These are phyloP conservation scores for Nosema muscidifuracis DNA, from an alignment of 371 early-diverging fungal species.

Conservation along the genomic window DNA sequence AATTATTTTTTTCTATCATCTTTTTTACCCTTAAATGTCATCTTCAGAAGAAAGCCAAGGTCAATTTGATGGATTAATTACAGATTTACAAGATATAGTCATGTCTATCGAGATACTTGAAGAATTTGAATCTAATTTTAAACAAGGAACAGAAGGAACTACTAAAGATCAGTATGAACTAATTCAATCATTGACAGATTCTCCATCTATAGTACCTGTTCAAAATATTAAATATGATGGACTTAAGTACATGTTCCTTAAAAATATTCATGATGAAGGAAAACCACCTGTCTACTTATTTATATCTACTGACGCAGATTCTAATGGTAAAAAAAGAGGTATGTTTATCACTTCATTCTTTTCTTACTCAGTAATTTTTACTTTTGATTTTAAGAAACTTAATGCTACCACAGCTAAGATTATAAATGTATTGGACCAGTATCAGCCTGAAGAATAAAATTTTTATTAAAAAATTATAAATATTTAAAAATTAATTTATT, in stretches of 20 bases:
- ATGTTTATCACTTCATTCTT: conserved; percentile 25
- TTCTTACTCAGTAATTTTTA: conserved; percentile 2
- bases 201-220: not conserved
- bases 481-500: too few species aligned
- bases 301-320: conserved; percentile 14
- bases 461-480: too few species aligned
- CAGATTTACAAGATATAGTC: conserved; percentile 7
- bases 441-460: conserved; percentile 16
- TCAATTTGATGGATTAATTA: conserved; percentile 6
- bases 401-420: conserved; percentile 22
- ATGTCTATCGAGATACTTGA: conserved; percentile 20
- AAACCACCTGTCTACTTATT: conserved; percentile 1
- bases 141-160: conserved; percentile 2
- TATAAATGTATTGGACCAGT: conserved; percentile 19
- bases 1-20: too few species aligned
- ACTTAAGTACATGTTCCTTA: conserved; percentile 22
- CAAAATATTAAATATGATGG: conserved; percentile 18
- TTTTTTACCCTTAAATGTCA: not conserved
- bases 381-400: conserved; percentile 16
- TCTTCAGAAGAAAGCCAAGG: conserved; percentile 1
- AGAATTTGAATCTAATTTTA: not conserved
- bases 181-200: not conserved
- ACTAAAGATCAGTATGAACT: not conserved
- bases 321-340: conserved; percentile 24
- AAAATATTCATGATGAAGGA: conserved; percentile 7